Evolutionary conservation across 495 filamentous ascomycete species (phyloP).

Genomic region (Talaromyces wortmannii): DNA sequence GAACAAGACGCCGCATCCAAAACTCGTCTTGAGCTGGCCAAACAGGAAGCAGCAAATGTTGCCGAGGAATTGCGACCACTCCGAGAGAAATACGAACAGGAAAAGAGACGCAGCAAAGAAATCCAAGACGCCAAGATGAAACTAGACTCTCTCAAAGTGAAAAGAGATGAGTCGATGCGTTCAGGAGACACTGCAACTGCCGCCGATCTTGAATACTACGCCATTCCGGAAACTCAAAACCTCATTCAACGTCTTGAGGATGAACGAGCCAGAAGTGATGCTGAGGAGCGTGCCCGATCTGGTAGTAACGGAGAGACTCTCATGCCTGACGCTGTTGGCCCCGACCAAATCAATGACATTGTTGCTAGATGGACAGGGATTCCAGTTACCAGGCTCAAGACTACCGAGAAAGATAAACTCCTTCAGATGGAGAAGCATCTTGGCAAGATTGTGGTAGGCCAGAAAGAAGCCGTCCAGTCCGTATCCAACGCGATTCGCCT

Average conservation of each 20-base stretch:
- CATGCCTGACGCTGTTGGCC: slow-evolving; percentile 86
- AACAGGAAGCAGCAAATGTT: slow-evolving; percentile 85
- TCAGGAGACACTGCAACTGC: slow-evolving; percentile 72
- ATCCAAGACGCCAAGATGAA: slow-evolving; percentile 97
- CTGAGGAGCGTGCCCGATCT: slow-evolving; percentile 53
- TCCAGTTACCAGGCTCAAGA: slow-evolving; percentile 86
- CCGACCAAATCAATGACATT: slow-evolving; percentile 98
- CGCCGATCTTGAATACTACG: slow-evolving; percentile 93
- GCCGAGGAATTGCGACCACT: slow-evolving; percentile 86
- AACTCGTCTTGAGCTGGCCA: slow-evolving; percentile 69
- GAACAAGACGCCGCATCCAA: slow-evolving; percentile 94
- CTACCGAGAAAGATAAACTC: slow-evolving; percentile 94
- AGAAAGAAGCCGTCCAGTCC: slow-evolving; percentile 87
- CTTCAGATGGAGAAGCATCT: slow-evolving; percentile 89
- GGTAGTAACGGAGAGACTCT: slow-evolving; percentile 57
- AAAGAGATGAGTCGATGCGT: slow-evolving; percentile 87
- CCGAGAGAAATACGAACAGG: slow-evolving; percentile 90
- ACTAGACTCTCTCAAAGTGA: slow-evolving; percentile 77
- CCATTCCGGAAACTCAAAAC: slow-evolving; percentile 83
- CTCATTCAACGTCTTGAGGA: slow-evolving; percentile 73
- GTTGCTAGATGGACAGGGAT: slow-evolving; percentile 96
- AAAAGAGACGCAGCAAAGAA: slow-evolving; percentile 78
- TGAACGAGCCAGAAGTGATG: slow-evolving; percentile 72
- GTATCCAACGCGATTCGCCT: slow-evolving; percentile 95
- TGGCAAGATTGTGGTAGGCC: slow-evolving; percentile 78